phyloP scores from a whole-genome alignment of 805 yeast genomes.

The Candida nemodendra region DNA sequence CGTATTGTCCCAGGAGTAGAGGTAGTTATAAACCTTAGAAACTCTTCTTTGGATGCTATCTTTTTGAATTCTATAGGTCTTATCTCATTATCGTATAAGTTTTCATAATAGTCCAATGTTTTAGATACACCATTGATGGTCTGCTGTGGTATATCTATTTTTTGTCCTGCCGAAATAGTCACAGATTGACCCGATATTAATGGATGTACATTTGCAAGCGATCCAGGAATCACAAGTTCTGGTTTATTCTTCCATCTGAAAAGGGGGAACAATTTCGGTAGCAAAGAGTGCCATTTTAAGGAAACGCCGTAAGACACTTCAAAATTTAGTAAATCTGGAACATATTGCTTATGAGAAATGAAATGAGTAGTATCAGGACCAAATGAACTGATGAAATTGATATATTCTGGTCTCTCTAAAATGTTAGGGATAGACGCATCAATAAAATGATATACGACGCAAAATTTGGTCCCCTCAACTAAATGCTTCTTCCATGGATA shows the following conservation, averaged over 20 bases:
- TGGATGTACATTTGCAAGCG: conserved; percentile 24
- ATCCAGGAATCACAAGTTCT: conserved; percentile 24
- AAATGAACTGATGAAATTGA: conserved; percentile 52
- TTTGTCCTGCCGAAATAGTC: conserved; percentile 19
- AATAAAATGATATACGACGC: conserved; percentile 71
- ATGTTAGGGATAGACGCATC: conserved; percentile 52
- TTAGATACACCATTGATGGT: conserved; percentile 15
- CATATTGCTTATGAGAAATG: conserved; percentile 67
- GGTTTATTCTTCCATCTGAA: conserved; percentile 35
- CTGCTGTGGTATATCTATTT: conserved; percentile 3
- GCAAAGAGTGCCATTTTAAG: conserved; percentile 56
- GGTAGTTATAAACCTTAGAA: conserved; percentile 5
- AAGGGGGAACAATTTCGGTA: conserved; percentile 43
- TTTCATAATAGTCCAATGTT: conserved; percentile 22
- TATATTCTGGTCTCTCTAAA: conserved; percentile 40
- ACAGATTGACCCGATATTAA: conserved; percentile 30
- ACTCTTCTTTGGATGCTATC: conserved; percentile 9
- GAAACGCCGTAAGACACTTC: conserved; percentile 51
- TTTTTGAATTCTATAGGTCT: conserved; percentile 9
- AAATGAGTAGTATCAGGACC: conserved; percentile 55
- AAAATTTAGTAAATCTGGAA: conserved; percentile 61
- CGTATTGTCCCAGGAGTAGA: conserved; percentile 3
- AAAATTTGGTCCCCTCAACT: conserved; percentile 20
- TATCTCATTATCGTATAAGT: conserved; percentile 30
- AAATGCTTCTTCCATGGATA: conserved; percentile 25